These are phyloP conservation scores for Buddleja alternifolia DNA, from an alignment of 257 asterid genomes.

Conservation along the genomic window DNA sequence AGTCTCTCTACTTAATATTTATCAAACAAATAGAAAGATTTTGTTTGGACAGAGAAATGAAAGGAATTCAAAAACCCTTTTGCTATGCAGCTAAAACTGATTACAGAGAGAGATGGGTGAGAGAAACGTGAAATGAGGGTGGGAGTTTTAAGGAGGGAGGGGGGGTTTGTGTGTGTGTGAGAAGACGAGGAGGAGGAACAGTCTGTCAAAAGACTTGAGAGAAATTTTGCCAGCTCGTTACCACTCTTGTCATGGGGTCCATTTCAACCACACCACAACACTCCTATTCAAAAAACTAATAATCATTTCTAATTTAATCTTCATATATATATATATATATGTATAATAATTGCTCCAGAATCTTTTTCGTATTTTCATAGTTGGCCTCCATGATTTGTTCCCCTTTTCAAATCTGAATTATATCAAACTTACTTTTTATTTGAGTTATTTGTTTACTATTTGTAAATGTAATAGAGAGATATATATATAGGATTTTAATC, in stretches of 20 bases:
- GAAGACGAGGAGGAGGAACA: conserved; percentile 36
- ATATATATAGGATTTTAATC: too few species aligned
- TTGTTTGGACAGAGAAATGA: background rate
- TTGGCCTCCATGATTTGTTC: conserved; percentile 27
- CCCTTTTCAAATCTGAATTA: background rate
- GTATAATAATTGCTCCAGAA: conserved; percentile 5
- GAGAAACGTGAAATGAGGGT: conserved; percentile 22
- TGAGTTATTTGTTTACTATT: too few species aligned
- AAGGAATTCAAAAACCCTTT: background rate
- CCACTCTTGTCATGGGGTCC: conserved; percentile 45
- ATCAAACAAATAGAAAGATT: background rate
- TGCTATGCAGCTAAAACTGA: background rate
- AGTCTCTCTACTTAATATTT: too few species aligned
- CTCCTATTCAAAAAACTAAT: too few species aligned
- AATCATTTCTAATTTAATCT: too few species aligned
- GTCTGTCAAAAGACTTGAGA: conserved; percentile 45
- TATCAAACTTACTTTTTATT: background rate
- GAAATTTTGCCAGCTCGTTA: conserved; percentile 60
- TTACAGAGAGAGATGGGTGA: conserved; percentile 22
- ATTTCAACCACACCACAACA: conserved; percentile 17
- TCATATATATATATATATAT: too few species aligned
- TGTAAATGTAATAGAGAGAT: too few species aligned
- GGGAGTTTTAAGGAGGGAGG: background rate
- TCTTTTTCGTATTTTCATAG: conserved; percentile 19
- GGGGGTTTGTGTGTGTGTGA: conserved; percentile 15